phyloP scores from a whole-genome alignment of 768 basidiomycete species.

The Phlebiopsis gigantea region DNA sequence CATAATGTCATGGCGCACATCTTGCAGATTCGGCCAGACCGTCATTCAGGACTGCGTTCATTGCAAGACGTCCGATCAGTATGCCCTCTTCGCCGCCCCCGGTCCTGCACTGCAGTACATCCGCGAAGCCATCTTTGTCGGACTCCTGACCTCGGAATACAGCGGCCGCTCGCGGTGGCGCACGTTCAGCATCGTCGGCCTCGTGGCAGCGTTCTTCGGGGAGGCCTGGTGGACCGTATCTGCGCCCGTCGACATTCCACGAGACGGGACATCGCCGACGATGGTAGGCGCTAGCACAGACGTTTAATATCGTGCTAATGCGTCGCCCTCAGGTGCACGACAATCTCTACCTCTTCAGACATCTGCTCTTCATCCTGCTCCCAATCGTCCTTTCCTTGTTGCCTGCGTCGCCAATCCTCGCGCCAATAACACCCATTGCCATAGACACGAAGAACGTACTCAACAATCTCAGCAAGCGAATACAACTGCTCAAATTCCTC shows the following conservation, averaged over 20 bases:
- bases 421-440: constrained; percentile 21
- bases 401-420: constrained; percentile 27
- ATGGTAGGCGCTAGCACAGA: constrained; percentile 34
- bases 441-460: constrained; percentile 23
- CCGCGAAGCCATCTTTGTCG: constrained; percentile 48
- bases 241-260: constrained; percentile 40
- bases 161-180: constrained; percentile 39
- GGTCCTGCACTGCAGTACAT: constrained; percentile 54
- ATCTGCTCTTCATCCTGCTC: constrained; percentile 51
- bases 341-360: constrained; percentile 46
- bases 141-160: constrained; percentile 38
- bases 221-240: constrained; percentile 54
- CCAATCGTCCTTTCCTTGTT: constrained; percentile 43
- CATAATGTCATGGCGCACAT: not conserved
- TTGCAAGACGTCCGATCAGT: constrained; percentile 58
- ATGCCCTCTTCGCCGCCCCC: constrained; percentile 52
- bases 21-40: constrained; percentile 59
- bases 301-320: not conserved
- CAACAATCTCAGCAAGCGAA: constrained; percentile 36
- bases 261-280: constrained; percentile 30
- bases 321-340: constrained; percentile 56
- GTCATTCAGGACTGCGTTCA: constrained; percentile 60
- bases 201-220: constrained; percentile 43
- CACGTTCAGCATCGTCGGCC: constrained; percentile 39
- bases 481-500: constrained; percentile 52